Conservation (phyloP, 1,284 basidiomycete species). For the Erythrobasidium hasegawianum region DNA sequence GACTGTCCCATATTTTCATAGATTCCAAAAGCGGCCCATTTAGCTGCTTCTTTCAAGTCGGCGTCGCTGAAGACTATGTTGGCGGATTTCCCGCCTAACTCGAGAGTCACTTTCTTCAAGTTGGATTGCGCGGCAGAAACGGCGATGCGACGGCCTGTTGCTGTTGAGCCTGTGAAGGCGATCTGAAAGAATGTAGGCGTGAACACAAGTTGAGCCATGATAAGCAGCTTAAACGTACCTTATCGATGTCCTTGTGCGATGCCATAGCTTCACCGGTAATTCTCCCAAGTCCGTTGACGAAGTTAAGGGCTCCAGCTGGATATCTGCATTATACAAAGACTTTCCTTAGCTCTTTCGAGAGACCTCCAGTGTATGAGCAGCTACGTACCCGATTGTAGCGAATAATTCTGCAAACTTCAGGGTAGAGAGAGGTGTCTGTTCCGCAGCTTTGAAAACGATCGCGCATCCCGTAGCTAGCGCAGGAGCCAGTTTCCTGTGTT, state of each 20-base stretch:
- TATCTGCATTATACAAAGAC: too few species aligned
- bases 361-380: too few species aligned
- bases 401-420: slow-evolving; percentile 44
- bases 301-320: slow-evolving; percentile 46
- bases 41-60: slow-evolving; percentile 43
- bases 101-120: slow-evolving; percentile 49
- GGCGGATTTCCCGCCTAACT: slow-evolving; percentile 51
- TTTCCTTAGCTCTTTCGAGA: too few species aligned
- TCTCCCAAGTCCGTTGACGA: slow-evolving; percentile 45
- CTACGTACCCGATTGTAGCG: slow-evolving; percentile 40
- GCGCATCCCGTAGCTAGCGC: slow-evolving; percentile 46
- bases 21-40: slow-evolving; percentile 41
- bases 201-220: background rate
- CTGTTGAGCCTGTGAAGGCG: slow-evolving; percentile 47
- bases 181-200: slow-evolving; percentile 10
- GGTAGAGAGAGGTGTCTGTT: slow-evolving; percentile 44
- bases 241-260: slow-evolving; percentile 41
- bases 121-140: slow-evolving; percentile 47
- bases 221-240: slow-evolving; percentile 8
- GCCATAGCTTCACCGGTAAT: slow-evolving; percentile 34
- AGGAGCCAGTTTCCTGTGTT: slow-evolving; percentile 47
- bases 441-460: slow-evolving; percentile 47
- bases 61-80: slow-evolving; percentile 44
- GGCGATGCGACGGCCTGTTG: slow-evolving; percentile 49
- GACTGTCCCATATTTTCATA: slow-evolving; percentile 37